phyloP scores from a whole-genome alignment of 768 basidiomycete species.

The Plicaturopsis crispa region DNA sequence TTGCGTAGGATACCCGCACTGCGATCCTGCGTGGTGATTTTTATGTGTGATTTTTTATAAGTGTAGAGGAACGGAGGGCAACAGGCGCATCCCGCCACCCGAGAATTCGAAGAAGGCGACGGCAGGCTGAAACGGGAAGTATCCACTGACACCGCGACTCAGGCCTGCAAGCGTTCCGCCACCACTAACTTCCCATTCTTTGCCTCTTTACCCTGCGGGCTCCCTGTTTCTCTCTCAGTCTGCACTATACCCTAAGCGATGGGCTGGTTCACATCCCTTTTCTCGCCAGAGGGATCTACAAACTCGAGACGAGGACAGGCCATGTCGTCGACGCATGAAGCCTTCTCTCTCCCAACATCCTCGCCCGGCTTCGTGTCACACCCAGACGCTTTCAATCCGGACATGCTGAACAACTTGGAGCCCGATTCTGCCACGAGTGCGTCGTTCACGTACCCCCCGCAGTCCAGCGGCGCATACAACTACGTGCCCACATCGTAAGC shows the following conservation, averaged over 20 bases:
- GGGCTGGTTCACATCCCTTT: conserved; percentile 70
- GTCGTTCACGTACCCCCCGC: conserved; percentile 76
- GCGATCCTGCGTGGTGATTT: too few relatives aligned
- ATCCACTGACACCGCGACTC: too few relatives aligned
- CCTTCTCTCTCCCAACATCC: conserved; percentile 77
- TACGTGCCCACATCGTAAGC: conserved; percentile 59
- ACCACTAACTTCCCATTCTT: too few relatives aligned
- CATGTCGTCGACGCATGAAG: conserved; percentile 76
- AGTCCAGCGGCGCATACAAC: conserved; percentile 47
- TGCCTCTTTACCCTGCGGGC: too few relatives aligned
- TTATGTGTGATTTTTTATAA: too few relatives aligned
- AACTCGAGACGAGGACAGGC: conserved; percentile 53
- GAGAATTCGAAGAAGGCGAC: too few relatives aligned
- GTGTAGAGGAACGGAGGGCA: too few relatives aligned
- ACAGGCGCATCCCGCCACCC: too few relatives aligned
- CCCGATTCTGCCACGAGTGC: conserved; percentile 36
- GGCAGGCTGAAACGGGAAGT: too few relatives aligned
- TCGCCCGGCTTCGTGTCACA: conserved; percentile 50
- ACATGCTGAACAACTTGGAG: conserved; percentile 42
- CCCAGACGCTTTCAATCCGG: conserved; percentile 54
- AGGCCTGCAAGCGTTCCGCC: too few relatives aligned
- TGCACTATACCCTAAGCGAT: conserved; percentile 23
- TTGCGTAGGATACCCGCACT: too few relatives aligned
- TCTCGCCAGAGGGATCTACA: conserved; percentile 42
- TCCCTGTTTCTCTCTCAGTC: too few relatives aligned